Conservation (phyloP, 2,329 filamentous ascomycete genomes). For the Aureobasidium sp. region DNA sequence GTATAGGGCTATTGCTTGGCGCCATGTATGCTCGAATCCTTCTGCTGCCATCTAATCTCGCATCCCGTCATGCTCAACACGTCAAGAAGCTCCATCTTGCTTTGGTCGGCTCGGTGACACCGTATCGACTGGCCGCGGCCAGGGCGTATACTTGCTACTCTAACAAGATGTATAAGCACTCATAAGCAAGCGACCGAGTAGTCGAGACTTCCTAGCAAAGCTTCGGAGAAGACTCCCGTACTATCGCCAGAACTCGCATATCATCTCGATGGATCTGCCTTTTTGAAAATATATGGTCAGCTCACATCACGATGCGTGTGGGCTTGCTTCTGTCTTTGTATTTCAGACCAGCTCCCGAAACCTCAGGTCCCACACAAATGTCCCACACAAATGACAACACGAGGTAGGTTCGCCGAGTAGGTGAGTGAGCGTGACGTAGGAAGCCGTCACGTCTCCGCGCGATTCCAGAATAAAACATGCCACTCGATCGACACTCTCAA, state of each 20-base stretch:
- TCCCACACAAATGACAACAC: slow-evolving; percentile 2
- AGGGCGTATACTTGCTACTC: background rate
- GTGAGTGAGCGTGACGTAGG: background rate
- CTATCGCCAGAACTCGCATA: background rate
- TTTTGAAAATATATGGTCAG: background rate
- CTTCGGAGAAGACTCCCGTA: background rate
- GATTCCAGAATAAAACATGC: slow-evolving; percentile 9
- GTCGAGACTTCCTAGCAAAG: background rate
- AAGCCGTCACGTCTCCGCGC: slow-evolving; percentile 5
- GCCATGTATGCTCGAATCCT: background rate
- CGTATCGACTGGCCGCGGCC: background rate
- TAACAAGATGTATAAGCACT: too few relatives aligned
- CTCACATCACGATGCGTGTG: background rate
- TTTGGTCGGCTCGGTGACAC: background rate
- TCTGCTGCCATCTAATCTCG: background rate
- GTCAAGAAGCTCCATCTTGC: background rate
- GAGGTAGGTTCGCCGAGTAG: slow-evolving; percentile 6
- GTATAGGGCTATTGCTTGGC: background rate
- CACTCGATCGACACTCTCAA: background rate
- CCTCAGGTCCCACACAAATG: slow-evolving; percentile 2
- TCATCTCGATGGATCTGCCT: background rate
- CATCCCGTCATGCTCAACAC: background rate
- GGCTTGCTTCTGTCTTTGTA: background rate
- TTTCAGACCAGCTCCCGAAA: background rate
- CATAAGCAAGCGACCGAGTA: background rate